Conservation (phyloP, 768 basidiomycete species). For the Cyclocybe cylindracea region DNA sequence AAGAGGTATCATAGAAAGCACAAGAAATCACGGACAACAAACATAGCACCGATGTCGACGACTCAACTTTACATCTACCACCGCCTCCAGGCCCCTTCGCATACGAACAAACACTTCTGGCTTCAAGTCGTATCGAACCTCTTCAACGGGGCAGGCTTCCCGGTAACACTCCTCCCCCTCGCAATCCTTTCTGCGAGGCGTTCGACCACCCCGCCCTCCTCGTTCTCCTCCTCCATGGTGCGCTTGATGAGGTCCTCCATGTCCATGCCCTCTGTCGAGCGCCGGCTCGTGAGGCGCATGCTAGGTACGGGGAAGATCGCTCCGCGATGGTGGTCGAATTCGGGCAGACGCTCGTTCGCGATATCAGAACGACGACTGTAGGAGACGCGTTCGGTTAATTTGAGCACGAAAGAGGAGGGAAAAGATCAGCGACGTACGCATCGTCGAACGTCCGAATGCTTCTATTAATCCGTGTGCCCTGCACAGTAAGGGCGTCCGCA, state of each 20-base stretch:
- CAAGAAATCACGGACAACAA: background rate
- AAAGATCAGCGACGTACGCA: constrained; percentile 50
- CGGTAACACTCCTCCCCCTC: constrained; percentile 43
- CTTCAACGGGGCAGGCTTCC: constrained; percentile 56
- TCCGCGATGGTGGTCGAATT: constrained; percentile 41
- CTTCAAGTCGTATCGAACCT: constrained; percentile 58
- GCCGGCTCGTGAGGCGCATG: constrained; percentile 46
- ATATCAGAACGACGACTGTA: constrained; percentile 70
- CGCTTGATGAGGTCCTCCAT: constrained; percentile 70
- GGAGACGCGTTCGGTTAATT: background rate
- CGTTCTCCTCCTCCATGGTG: constrained; percentile 60
- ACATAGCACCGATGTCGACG: background rate
- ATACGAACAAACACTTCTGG: constrained; percentile 4
- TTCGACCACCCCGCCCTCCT: constrained; percentile 54
- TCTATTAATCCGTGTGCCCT: constrained; percentile 56
- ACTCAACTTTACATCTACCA: background rate
- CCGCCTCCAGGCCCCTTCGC: too few species aligned
- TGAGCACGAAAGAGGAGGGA: background rate
- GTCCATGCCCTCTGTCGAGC: constrained; percentile 44
- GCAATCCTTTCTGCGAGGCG: constrained; percentile 65
- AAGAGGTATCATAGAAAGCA: constrained; percentile 7
- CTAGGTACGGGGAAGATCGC: constrained; percentile 62
- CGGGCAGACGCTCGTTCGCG: constrained; percentile 74
- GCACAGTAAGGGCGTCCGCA: constrained; percentile 62
- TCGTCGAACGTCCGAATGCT: constrained; percentile 75